Evolutionary conservation across 2,329 filamentous ascomycete genomes (phyloP).

Genomic region (Clonostachys rhizophaga): DNA sequence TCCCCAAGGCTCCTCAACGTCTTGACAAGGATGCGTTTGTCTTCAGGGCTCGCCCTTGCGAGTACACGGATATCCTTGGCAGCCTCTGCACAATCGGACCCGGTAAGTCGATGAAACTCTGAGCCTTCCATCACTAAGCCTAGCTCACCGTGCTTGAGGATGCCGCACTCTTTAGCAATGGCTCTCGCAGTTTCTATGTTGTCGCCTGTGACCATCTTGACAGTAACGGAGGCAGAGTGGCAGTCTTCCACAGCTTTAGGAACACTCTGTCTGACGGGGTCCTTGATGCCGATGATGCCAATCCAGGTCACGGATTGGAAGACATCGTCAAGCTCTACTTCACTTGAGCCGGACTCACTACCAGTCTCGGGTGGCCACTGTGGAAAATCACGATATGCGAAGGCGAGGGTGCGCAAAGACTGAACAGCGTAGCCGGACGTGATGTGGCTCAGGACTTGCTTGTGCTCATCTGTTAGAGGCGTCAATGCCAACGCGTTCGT

Average conservation of each 20-base stretch:
- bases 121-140: too few relatives aligned
- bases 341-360: conserved; percentile 51
- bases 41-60: conserved; percentile 64
- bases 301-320: conserved; percentile 65
- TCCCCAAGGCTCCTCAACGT: conserved; percentile 60
- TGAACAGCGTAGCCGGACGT: conserved; percentile 51
- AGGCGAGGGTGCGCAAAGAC: conserved; percentile 72
- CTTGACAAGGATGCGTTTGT: conserved; percentile 62
- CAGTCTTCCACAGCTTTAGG: conserved; percentile 59
- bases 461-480: not conserved
- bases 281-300: conserved; percentile 66
- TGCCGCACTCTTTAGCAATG: conserved; percentile 60
- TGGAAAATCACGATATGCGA: conserved; percentile 70
- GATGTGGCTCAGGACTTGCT: conserved; percentile 26
- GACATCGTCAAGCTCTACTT: conserved; percentile 51
- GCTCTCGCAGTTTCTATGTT: conserved; percentile 61
- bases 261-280: conserved; percentile 63
- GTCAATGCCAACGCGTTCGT: conserved; percentile 12
- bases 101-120: too few relatives aligned
- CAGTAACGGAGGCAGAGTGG: conserved; percentile 59
- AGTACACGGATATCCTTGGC: conserved; percentile 49
- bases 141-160: conserved; percentile 45
- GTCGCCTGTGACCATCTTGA: conserved; percentile 71
- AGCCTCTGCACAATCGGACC: too few relatives aligned
- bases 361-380: conserved; percentile 62